A percentile compares a stretch with the other conserved stretches of the same genome.
Evolutionary conservation across 2,329 filamentous ascomycete species (phyloP).

Genomic region (Metarhizium album): DNA sequence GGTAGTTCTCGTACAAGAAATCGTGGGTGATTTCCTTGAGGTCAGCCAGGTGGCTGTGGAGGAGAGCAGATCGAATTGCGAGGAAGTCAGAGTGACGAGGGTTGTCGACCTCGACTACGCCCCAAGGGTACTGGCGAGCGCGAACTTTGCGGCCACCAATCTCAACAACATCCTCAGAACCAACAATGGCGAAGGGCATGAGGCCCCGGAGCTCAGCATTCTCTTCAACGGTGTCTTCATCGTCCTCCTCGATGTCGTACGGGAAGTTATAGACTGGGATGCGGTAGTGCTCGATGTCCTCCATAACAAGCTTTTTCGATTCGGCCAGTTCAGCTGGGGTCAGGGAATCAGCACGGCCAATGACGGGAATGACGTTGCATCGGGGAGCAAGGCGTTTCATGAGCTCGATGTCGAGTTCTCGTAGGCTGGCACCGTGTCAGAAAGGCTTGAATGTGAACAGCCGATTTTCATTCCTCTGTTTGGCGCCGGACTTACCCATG

Average conservation of each 20-base stretch:
- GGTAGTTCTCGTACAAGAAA: conserved; percentile 99
- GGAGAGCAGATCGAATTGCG: conserved; percentile 87
- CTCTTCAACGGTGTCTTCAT: conserved; percentile 98
- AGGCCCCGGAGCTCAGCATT: conserved; percentile 94
- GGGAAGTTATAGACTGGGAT: conserved; percentile 99
- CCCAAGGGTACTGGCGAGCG: conserved; percentile 97
- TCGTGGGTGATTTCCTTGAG: conserved; percentile 99
- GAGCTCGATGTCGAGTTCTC: conserved; percentile 97
- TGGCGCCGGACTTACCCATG: conserved; percentile 56
- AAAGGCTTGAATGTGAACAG: not conserved
- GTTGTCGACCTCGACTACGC: conserved; percentile 98
- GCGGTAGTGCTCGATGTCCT: conserved; percentile 99
- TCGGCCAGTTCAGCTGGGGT: conserved; percentile 94
- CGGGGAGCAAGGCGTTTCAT: conserved; percentile 98
- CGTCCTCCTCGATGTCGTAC: conserved; percentile 98
- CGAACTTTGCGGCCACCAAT: conserved; percentile 86
- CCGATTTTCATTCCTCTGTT: not conserved
- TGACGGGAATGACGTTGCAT: conserved; percentile 97
- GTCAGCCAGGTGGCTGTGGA: conserved; percentile 96
- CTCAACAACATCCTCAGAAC: conserved; percentile 90
- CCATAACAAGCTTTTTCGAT: conserved; percentile 99
- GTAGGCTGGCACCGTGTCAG: conserved; percentile 50
- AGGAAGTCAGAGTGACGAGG: conserved; percentile 98
- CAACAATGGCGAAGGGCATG: conserved; percentile 99
- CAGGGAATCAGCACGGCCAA: conserved; percentile 95